Evolutionary conservation across 495 filamentous ascomycete genomes (phyloP).

Genomic region (Jackrogersella minutella): DNA sequence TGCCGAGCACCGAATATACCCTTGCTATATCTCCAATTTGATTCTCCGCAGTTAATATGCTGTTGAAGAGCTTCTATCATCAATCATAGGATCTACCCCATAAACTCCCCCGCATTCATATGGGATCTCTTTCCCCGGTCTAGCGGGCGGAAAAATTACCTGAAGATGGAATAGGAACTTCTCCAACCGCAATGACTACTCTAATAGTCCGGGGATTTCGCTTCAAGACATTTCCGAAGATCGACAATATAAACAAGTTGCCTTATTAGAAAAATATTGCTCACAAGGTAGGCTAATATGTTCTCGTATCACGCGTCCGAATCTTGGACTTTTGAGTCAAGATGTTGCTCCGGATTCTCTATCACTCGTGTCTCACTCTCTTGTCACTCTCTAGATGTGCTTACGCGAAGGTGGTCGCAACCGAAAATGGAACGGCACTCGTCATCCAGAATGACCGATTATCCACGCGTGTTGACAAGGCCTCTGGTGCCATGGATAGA

Average conservation of each 20-base stretch:
- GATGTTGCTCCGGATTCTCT: constrained; percentile 23
- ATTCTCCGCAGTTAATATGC: constrained; percentile 39
- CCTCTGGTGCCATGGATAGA: constrained; percentile 53
- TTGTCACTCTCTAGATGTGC: constrained; percentile 23
- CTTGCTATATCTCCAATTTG: constrained; percentile 24
- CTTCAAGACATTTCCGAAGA: constrained; percentile 36
- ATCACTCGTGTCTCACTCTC: constrained; percentile 25
- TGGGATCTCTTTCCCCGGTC: constrained; percentile 18
- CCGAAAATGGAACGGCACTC: constrained; percentile 40
- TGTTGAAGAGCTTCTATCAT: constrained; percentile 24
- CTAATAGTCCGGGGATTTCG: constrained; percentile 18
- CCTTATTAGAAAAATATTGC: constrained; percentile 25
- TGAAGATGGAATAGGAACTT: constrained; percentile 15
- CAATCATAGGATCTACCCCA: constrained; percentile 32
- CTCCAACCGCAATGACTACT: constrained; percentile 8
- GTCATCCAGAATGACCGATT: constrained; percentile 59
- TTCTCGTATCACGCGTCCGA: constrained; percentile 26
- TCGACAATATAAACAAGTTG: constrained; percentile 40
- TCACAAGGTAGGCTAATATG: constrained; percentile 37
- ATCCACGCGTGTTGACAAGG: constrained; percentile 56
- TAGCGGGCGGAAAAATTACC: constrained; percentile 38
- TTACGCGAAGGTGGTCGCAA: constrained; percentile 38
- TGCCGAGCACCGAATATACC: constrained; percentile 34
- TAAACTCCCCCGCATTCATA: constrained; percentile 39
- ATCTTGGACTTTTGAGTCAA: constrained; percentile 28